phyloP scores from a whole-genome alignment of 2,329 filamentous ascomycete species.

The Dendrostoma leiphaemia region DNA sequence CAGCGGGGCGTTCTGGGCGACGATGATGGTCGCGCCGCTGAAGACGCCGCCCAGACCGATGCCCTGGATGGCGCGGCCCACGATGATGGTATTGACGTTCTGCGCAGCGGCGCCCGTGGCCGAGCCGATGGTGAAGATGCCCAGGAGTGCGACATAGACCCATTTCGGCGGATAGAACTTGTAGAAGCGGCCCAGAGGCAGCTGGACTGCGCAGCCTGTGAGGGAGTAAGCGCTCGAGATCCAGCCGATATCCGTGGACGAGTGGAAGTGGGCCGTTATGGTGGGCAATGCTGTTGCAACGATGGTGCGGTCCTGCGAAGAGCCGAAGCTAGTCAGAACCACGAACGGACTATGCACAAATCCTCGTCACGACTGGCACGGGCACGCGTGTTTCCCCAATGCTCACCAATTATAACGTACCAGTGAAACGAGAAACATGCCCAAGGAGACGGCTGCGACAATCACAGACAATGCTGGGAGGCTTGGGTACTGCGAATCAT shows the following conservation, averaged over 20 bases:
- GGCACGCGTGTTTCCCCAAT: too few relatives aligned
- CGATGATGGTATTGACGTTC: neutral
- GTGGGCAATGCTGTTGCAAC: neutral
- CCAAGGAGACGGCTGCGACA: too few relatives aligned
- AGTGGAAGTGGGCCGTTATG: neutral
- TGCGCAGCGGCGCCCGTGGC: neutral
- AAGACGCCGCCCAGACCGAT: constrained; percentile 6
- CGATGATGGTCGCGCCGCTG: constrained; percentile 15
- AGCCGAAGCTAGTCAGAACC: too few relatives aligned
- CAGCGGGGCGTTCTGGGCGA: neutral
- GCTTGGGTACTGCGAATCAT: too few relatives aligned
- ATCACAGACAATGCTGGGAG: too few relatives aligned
- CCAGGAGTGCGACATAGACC: neutral
- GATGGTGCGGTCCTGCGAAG: neutral
- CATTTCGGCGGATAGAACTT: neutral
- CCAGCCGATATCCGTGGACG: neutral
- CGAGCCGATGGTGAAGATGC: neutral
- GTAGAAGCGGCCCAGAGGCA: neutral
- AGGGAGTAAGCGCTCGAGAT: neutral
- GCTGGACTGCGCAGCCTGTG: neutral
- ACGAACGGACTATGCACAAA: too few relatives aligned
- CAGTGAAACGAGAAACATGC: too few relatives aligned
- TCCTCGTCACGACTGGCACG: too few relatives aligned
- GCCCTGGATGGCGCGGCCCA: neutral
- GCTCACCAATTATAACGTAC: too few relatives aligned